phyloP scores from a whole-genome alignment of 139 green algal species.

The Asterochloris erici region DNA sequence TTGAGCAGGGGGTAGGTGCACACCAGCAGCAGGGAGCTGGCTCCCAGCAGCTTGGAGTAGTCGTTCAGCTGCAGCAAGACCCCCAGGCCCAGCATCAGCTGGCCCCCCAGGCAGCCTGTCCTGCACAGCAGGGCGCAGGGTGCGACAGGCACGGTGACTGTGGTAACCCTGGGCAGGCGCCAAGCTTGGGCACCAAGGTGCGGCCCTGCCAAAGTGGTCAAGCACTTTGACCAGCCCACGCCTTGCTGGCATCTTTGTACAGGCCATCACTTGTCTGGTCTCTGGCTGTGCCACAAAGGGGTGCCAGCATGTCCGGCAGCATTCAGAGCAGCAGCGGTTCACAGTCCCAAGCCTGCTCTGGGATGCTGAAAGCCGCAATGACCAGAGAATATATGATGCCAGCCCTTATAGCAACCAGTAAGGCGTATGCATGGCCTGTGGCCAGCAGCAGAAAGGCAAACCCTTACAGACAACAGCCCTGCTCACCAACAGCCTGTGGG shows the following conservation, averaged over 20 bases:
- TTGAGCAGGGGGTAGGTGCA: slow-evolving; percentile 95
- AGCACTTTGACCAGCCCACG: no score
- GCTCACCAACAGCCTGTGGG: slow-evolving; percentile 39
- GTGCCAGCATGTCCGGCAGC: no score
- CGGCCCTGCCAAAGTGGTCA: no score
- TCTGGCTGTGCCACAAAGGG: no score
- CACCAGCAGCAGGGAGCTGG: slow-evolving; percentile 86
- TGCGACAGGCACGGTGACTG: background rate
- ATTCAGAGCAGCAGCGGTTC: no score
- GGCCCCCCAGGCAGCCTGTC: slow-evolving; percentile 72
- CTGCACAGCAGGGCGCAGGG: background rate
- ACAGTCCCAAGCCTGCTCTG: background rate
- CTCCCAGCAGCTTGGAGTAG: slow-evolving; percentile 85
- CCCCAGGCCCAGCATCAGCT: slow-evolving; percentile 75
- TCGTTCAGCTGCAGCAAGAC: slow-evolving; percentile 95
- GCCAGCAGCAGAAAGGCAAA: no score
- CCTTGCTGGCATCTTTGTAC: no score
- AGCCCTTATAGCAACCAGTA: background rate
- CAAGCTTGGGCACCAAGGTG: no score
- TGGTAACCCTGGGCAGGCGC: no score
- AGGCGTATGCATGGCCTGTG: no score
- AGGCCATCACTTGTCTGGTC: no score
- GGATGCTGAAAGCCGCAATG: background rate
- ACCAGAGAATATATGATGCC: background rate
- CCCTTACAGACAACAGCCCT: no score